A percentile compares a stretch with the other conserved stretches of the same genome.
Conservation (phyloP, 2,329 filamentous ascomycete species). For the Penicillium sp. region DNA sequence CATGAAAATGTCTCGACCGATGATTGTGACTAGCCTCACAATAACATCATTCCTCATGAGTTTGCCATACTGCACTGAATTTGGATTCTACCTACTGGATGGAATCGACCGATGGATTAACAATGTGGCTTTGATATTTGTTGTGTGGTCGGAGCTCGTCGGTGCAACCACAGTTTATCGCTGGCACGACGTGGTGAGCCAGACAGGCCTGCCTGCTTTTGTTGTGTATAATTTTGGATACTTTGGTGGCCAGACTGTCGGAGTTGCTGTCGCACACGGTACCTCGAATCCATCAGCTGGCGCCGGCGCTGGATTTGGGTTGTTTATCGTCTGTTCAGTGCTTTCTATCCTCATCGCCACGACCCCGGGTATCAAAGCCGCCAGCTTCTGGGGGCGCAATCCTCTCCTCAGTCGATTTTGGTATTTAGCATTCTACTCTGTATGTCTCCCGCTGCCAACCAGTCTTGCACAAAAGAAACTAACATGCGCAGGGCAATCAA, state of each 20-base stretch:
- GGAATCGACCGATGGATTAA: constrained; percentile 58
- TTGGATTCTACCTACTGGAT: constrained; percentile 56
- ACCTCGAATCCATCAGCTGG: constrained; percentile 42
- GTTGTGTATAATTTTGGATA: constrained; percentile 54
- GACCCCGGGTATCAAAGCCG: constrained; percentile 43
- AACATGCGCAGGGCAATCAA: constrained; percentile 51
- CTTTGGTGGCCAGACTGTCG: constrained; percentile 53
- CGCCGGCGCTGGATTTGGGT: constrained; percentile 52
- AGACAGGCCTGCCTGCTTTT: constrained; percentile 51
- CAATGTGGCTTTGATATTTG: constrained; percentile 57
- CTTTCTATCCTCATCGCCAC: constrained; percentile 25
- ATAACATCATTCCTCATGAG: constrained; percentile 54
- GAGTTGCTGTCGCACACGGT: constrained; percentile 52
- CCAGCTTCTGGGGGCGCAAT: constrained; percentile 46
- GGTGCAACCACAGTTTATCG: constrained; percentile 56
- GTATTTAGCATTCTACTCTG: constrained; percentile 59
- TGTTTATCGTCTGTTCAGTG: constrained; percentile 49
- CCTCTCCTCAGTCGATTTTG: constrained; percentile 46
- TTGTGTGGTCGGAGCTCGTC: constrained; percentile 56
- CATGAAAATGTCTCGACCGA: constrained; percentile 46
- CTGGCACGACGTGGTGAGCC: constrained; percentile 53
- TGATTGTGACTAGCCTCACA: constrained; percentile 52
- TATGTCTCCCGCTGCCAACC: constrained; percentile 31
- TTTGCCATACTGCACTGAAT: constrained; percentile 57
- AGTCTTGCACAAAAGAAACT: not conserved